These are phyloP conservation scores for Dioscorea zingiberensis DNA, from an alignment of 106 monocot genomes.

Conservation along the genomic window DNA sequence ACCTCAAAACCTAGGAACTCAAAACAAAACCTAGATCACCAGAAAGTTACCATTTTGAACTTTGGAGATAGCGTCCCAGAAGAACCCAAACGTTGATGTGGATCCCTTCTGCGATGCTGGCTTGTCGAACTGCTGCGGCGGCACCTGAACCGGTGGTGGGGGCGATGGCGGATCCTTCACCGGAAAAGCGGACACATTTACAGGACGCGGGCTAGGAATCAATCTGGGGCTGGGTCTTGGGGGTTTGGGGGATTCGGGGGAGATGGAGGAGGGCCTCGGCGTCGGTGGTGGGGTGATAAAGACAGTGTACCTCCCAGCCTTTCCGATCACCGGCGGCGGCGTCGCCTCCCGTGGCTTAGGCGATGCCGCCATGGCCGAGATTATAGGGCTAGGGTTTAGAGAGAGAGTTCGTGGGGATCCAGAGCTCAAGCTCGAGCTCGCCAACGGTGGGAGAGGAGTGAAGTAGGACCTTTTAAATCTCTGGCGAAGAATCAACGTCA, in stretches of 20 bases:
- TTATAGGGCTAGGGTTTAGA: constrained; percentile 5
- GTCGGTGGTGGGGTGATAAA: constrained; percentile 73
- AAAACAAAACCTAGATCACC: not conserved
- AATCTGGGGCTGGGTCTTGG: constrained; percentile 10
- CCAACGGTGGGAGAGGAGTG: not conserved
- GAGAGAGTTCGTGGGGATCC: not conserved
- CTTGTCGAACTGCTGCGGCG: constrained; percentile 75
- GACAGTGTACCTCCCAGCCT: constrained; percentile 70
- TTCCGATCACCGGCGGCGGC: constrained; percentile 74
- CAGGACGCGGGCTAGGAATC: constrained; percentile 3
- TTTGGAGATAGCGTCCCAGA: constrained; percentile 76
- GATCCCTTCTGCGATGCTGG: not conserved
- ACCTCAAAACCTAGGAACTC: not conserved
- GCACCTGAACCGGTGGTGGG: constrained; percentile 55
- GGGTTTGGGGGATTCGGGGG: constrained; percentile 30
- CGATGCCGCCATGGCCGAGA: constrained; percentile 29
- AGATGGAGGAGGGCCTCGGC: too few relatives aligned
- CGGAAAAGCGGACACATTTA: not conserved
- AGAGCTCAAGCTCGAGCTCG: not conserved
- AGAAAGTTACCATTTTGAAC: constrained; percentile 72
- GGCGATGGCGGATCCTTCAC: constrained; percentile 2
- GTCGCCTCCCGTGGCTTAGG: constrained; percentile 18
- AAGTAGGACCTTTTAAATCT: too few relatives aligned
- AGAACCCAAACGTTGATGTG: constrained; percentile 50
- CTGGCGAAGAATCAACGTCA: too few relatives aligned